Base-by-base conservation (phyloP, 371 early-diverging fungal genomes). In the Fennellomyces sp. region DNA sequence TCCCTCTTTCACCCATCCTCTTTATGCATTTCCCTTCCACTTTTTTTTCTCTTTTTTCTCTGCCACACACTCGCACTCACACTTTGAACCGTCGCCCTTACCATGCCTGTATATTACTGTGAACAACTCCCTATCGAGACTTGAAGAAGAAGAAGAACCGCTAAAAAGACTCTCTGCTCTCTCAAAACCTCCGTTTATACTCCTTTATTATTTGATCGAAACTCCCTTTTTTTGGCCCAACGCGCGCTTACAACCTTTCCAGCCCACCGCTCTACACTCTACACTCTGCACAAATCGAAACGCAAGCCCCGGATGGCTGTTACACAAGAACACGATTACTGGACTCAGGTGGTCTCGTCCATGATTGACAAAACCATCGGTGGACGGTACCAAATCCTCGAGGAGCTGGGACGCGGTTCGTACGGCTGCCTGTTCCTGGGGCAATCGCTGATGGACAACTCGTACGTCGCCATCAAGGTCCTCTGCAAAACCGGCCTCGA, bases 401-500 rank as follows among this genome's bases (percentile, higher is more conserved):
- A 84, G 66, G 72, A 81, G 27, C 68, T 87, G 5, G 87, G 87
- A n/a, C 76, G 79, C 31, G 87, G 87, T 28, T 80, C 85, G 51
- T 87, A 83, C 55, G 87, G 87, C 47, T 81, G 80, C 60, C 74
- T 87, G 56, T 84, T 81, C 59, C 72, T 87, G 19, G 87, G 83
- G 17, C 80, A 80, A 65, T 72, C 77, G 3, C 36, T 74, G 13
- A 12, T 33, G 8, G 64, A 76, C 38, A 62, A 68, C 28, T 51
- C 75, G 48, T 86, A 80, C 65, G 78, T 81, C 33, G 92, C 92
- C 58, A 78, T 92, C 70, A 92, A 92, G 67, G 83, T 85, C 19
- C 80, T 92, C 23, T 83, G 80, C 69, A 91, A 90, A 67, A 68
- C 72, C 8, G 84, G 85, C 19, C 80, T 90, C 19, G 73, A 85